Percentiles rank a stretch among this genome's conserved stretches.
phyloP scores from a whole-genome alignment of 2,329 filamentous ascomycete species.

The Arthroderma sp. region DNA sequence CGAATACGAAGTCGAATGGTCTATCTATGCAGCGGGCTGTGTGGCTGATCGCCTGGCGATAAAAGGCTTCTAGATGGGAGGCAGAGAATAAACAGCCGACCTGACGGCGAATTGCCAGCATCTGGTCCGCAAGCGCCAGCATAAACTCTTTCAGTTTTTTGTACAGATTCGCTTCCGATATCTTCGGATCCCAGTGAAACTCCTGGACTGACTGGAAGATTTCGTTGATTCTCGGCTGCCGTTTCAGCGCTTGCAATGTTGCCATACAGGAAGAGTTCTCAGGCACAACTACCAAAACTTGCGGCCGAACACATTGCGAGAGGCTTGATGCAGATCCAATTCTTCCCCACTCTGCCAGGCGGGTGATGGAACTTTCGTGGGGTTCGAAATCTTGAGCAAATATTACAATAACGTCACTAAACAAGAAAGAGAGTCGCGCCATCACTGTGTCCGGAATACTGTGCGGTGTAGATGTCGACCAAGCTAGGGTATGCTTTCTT shows the following conservation, averaged over 20 bases:
- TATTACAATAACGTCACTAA: conserved; percentile 15
- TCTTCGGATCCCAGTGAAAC: no score
- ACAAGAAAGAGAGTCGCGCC: conserved; percentile 12
- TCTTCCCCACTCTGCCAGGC: conserved; percentile 9
- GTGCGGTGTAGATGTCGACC: no score
- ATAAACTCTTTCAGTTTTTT: no score
- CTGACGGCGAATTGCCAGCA: not conserved
- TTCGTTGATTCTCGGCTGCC: no score
- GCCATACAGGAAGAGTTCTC: conserved; percentile 1
- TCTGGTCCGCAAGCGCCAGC: not conserved
- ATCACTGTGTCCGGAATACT: conserved; percentile 3
- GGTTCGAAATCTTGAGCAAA: conserved; percentile 16
- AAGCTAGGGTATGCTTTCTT: no score
- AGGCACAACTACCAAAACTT: conserved; percentile 3
- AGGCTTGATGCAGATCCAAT: conserved; percentile 9
- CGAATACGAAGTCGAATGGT: not conserved
- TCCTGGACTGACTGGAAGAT: no score
- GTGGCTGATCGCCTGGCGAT: not conserved
- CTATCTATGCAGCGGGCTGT: not conserved
- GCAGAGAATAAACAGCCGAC: not conserved
- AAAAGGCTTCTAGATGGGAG: not conserved
- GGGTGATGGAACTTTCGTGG: conserved; percentile 7
- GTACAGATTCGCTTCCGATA: no score
- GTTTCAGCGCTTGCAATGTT: no score
- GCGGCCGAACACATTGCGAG: conserved; percentile 1